These are phyloP conservation scores for Daldinia eschscholtzii DNA, from an alignment of 2,329 filamentous ascomycete species.

Conservation along the genomic window DNA sequence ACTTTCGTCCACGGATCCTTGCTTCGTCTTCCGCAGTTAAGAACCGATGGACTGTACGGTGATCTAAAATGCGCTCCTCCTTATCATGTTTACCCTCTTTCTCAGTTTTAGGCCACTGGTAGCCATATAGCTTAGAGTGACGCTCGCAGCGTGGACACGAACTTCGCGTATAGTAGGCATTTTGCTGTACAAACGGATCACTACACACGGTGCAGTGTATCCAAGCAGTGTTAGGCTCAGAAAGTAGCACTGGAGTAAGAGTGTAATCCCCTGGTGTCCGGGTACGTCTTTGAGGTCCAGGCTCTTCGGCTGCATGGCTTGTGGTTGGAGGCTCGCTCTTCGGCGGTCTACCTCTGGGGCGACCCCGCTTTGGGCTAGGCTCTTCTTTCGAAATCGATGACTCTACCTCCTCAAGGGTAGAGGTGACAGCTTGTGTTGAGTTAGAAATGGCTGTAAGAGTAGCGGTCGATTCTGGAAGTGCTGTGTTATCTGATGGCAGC, in stretches of 20 bases:
- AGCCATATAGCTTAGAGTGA: conserved; percentile 95
- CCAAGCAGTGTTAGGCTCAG: conserved; percentile 83
- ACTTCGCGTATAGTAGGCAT: conserved; percentile 87
- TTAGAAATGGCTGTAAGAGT: conserved; percentile 6
- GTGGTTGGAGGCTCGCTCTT: conserved; percentile 54
- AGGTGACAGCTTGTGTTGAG: conserved; percentile 5
- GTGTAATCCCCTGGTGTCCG: conserved; percentile 84
- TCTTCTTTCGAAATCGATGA: conserved; percentile 22
- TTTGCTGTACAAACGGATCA: conserved; percentile 84
- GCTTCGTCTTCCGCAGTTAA: conserved; percentile 77
- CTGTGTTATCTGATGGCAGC: conserved; percentile 21
- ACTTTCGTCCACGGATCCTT: conserved; percentile 60
- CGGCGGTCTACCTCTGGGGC: conserved; percentile 42
- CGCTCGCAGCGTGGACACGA: conserved; percentile 94
- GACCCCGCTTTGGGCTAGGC: conserved; percentile 36
- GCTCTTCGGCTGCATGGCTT: conserved; percentile 46
- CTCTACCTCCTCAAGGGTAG: background rate
- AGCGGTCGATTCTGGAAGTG: background rate
- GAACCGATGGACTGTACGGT: conserved; percentile 89
- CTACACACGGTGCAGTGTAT: conserved; percentile 89
- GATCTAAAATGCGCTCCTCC: conserved; percentile 80
- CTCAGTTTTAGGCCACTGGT: conserved; percentile 95
- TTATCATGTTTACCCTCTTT: conserved; percentile 79
- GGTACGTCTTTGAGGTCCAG: conserved; percentile 29
- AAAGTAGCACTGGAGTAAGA: conserved; percentile 80